A percentile compares a stretch with the other conserved stretches of the same genome.
Conservation (phyloP, 2,329 filamentous ascomycete species). For the Hypoxylon sp. region DNA sequence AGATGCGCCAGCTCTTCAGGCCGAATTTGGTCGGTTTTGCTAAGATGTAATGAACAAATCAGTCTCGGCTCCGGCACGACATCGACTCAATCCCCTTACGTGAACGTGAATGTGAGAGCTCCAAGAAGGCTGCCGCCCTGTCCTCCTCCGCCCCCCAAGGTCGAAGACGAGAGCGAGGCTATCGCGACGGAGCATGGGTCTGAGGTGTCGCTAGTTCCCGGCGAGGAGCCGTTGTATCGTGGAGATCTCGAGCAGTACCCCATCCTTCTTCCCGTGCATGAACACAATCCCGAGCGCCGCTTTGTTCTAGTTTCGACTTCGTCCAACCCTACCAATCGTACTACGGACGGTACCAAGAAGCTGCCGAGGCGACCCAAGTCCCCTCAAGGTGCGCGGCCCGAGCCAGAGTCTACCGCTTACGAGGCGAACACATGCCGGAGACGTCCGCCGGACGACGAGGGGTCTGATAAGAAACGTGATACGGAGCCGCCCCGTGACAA, state of each 20-base stretch:
- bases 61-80: constrained; percentile 30
- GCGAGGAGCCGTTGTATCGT: constrained; percentile 66
- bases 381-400: constrained; percentile 28
- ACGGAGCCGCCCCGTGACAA: constrained; percentile 33
- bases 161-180: constrained; percentile 73
- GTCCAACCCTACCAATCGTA: constrained; percentile 44
- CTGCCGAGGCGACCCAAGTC: constrained; percentile 29
- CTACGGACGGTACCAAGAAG: constrained; percentile 34
- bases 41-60: constrained; percentile 28
- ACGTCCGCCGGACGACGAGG: constrained; percentile 45
- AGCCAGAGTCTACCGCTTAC: constrained; percentile 44
- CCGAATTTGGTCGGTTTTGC: constrained; percentile 14
- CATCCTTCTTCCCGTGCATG: constrained; percentile 69
- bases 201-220: constrained; percentile 44
- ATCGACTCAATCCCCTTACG: constrained; percentile 34
- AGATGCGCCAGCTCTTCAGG: not conserved
- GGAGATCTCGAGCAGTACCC: constrained; percentile 74
- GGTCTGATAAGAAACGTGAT: constrained; percentile 35
- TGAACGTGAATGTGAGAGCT: constrained; percentile 33
- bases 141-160: constrained; percentile 68
- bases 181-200: constrained; percentile 67
- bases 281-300: constrained; percentile 68
- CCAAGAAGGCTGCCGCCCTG: constrained; percentile 40
- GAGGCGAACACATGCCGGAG: constrained; percentile 55
- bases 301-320: constrained; percentile 64